These are phyloP conservation scores for Clavispora fructus DNA, from an alignment of 805 yeast species.

Conservation along the genomic window DNA sequence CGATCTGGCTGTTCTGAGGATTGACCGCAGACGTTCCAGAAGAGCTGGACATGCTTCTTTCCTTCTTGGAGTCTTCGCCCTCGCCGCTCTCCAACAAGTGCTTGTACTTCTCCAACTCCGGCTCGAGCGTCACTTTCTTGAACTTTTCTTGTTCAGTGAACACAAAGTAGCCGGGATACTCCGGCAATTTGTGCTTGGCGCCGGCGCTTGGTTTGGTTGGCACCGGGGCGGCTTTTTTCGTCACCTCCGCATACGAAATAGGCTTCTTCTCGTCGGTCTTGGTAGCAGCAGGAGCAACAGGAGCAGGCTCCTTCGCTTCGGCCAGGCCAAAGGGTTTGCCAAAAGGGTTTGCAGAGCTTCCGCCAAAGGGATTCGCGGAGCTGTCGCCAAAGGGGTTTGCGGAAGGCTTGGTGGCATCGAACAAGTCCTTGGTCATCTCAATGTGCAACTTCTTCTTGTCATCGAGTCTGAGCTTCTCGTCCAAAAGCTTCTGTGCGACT, in stretches of 20 bases:
- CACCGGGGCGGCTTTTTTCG: background rate
- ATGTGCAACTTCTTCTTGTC: conserved; percentile 35
- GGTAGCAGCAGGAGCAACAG: background rate
- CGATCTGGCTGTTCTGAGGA: conserved; percentile 26
- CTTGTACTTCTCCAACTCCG: conserved; percentile 43
- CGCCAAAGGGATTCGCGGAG: conserved; percentile 18
- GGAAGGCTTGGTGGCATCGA: conserved; percentile 17
- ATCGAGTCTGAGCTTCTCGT: conserved; percentile 37
- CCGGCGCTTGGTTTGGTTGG: background rate
- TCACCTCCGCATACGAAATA: background rate
- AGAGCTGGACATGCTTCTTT: conserved; percentile 11
- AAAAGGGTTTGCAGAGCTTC: background rate
- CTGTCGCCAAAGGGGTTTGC: conserved; percentile 28
- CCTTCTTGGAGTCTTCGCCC: conserved; percentile 24
- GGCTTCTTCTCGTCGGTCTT: background rate
- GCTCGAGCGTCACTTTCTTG: conserved; percentile 47
- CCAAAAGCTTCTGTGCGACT: conserved; percentile 27
- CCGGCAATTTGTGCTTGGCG: conserved; percentile 30
- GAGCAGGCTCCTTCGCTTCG: conserved; percentile 3
- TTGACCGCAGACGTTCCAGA: conserved; percentile 13
- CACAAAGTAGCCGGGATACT: conserved; percentile 61
- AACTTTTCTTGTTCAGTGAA: conserved; percentile 70
- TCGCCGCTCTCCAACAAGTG: conserved; percentile 49
- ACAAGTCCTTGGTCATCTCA: conserved; percentile 39
- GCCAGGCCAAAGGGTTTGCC: conserved; percentile 13